Conservation (phyloP, 352 stramenopile species). For the Phytophthora pinifolia region DNA sequence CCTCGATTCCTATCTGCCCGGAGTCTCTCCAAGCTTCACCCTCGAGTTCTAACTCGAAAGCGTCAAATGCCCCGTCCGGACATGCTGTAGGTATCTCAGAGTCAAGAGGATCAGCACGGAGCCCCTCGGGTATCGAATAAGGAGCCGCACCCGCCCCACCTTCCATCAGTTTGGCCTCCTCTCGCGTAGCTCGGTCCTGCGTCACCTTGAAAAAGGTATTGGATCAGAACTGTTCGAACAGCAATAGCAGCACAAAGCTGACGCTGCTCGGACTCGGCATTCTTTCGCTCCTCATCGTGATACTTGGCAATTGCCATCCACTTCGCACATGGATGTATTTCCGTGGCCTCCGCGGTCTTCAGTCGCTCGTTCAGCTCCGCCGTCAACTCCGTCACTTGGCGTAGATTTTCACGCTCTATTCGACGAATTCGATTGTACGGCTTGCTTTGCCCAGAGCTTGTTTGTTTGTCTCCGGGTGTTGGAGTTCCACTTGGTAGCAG, state of each 20-base stretch:
- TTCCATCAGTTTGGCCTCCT: neutral
- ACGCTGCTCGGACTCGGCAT: slow-evolving; percentile 11
- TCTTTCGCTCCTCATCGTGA: slow-evolving; percentile 3
- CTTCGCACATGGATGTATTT: neutral
- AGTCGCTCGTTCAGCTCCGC: neutral
- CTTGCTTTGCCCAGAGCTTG: slow-evolving; percentile 3
- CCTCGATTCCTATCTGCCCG: too few species aligned
- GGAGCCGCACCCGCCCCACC: neutral
- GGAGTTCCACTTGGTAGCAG: neutral
- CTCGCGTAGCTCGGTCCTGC: neutral
- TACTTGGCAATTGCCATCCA: slow-evolving; percentile 13
- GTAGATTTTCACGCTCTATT: slow-evolving; percentile 18
- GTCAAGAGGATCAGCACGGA: neutral
- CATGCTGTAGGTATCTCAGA: slow-evolving; percentile 1
- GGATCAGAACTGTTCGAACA: slow-evolving; percentile 9
- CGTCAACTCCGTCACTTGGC: slow-evolving; percentile 14
- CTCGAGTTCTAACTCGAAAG: too few species aligned
- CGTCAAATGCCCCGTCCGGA: too few species aligned
- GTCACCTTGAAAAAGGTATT: slow-evolving; percentile 4
- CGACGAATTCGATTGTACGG: slow-evolving; percentile 9
- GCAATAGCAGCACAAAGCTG: slow-evolving; percentile 6
- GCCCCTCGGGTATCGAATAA: neutral
- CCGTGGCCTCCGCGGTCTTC: neutral
- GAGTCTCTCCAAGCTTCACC: too few species aligned
- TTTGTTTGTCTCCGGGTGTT: neutral